Percentiles rank a stretch among this genome's conserved stretches.
Conservation (phyloP, 352 stramenopile species). For the Pythium myriotylum region DNA sequence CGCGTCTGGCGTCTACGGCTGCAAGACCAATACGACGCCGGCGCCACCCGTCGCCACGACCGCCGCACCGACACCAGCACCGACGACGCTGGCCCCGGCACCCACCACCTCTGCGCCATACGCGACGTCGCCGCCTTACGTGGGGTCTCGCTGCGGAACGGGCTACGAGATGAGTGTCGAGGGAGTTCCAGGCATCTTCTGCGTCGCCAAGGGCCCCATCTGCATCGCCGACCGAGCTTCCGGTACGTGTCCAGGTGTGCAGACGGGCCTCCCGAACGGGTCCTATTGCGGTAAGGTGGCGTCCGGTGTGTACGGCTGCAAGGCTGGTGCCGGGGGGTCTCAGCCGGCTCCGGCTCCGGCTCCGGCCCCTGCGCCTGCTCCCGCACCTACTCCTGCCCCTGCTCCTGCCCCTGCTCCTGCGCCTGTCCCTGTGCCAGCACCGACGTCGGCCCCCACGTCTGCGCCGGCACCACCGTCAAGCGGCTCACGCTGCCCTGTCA, state of each 20-base stretch:
- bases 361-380: neutral
- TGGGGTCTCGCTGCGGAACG: too few species aligned
- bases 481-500: neutral
- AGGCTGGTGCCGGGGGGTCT: too few species aligned
- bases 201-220: neutral
- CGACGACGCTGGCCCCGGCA: too few species aligned
- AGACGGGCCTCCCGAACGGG: neutral
- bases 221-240: neutral
- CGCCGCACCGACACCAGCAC: too few species aligned
- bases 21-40: too few species aligned
- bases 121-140: too few species aligned
- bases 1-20: too few species aligned
- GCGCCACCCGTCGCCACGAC: too few species aligned
- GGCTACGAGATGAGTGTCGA: too few species aligned
- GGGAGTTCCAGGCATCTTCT: neutral
- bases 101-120: too few species aligned
- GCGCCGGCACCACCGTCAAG: neutral
- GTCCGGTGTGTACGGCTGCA: constrained; percentile 19
- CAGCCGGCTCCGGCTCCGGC: neutral
- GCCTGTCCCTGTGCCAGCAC: neutral
- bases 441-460: neutral
- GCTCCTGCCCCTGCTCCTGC: neutral
- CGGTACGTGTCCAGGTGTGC: constrained; percentile 11
- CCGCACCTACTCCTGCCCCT: too few species aligned
- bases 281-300: constrained; percentile 13